A percentile compares a stretch with the other conserved stretches of the same genome.
phyloP scores from a whole-genome alignment of 2,329 filamentous ascomycete genomes.

The Aureobasidium sp. region DNA sequence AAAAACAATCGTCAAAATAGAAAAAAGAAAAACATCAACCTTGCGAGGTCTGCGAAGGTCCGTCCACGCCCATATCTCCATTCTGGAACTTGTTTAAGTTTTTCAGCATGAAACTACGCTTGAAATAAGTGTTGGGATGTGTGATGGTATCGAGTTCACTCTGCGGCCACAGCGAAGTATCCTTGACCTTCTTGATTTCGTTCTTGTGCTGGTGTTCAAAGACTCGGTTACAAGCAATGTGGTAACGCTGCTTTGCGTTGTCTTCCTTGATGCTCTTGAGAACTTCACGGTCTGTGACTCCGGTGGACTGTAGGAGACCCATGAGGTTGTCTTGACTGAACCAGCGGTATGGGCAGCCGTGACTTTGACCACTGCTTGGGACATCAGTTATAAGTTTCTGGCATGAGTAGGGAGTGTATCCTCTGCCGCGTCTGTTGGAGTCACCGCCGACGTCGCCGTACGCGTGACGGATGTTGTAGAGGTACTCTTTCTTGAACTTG shows the following conservation, averaged over 20 bases:
- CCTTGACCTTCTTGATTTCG: constrained; percentile 43
- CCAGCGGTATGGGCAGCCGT: constrained; percentile 95
- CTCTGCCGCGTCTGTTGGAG: constrained; percentile 72
- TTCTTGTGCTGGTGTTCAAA: constrained; percentile 78
- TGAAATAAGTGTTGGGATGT: constrained; percentile 97
- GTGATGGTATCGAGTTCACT: constrained; percentile 88
- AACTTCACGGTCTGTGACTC: constrained; percentile 69
- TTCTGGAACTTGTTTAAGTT: constrained; percentile 52
- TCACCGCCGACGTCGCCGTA: constrained; percentile 96
- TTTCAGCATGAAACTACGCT: constrained; percentile 83
- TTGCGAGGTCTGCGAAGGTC: constrained; percentile 9
- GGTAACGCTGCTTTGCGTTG: constrained; percentile 78
- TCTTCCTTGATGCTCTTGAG: constrained; percentile 79
- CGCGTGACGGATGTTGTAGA: constrained; percentile 89
- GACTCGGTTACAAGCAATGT: constrained; percentile 93
- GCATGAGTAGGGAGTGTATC: constrained; percentile 87
- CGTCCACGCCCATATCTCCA: constrained; percentile 31
- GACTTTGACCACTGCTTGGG: constrained; percentile 74
- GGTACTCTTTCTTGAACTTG: constrained; percentile 93
- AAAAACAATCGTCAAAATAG: neutral
- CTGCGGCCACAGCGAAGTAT: constrained; percentile 40
- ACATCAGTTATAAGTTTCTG: constrained; percentile 92
- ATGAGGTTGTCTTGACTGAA: constrained; percentile 83
- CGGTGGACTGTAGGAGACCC: constrained; percentile 64
- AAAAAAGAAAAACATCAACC: neutral